Evolutionary conservation across 441 rosid genomes (phyloP).

Genomic region (Pelargonium myrrhifolium): DNA sequence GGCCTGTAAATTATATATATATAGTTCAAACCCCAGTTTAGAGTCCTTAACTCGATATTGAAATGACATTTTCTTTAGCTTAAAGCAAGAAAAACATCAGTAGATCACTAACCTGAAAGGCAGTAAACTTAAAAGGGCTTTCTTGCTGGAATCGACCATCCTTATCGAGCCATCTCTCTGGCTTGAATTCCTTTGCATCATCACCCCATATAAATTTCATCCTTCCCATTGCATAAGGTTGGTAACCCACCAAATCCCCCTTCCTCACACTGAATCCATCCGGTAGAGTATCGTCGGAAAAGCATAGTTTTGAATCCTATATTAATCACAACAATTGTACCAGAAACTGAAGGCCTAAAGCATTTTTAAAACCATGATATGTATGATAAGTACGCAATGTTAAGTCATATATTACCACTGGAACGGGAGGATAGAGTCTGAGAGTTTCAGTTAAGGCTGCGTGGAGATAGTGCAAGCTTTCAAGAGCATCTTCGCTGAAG

Average conservation of each 20-base stretch:
- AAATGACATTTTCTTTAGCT: too few species aligned
- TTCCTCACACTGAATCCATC: slow-evolving; percentile 41
- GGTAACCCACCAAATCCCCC: slow-evolving; percentile 44
- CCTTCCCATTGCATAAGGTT: slow-evolving; percentile 53
- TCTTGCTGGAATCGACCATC: slow-evolving; percentile 35
- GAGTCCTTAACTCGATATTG: not conserved
- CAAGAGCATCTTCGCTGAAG: slow-evolving; percentile 32
- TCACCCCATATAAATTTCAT: slow-evolving; percentile 66
- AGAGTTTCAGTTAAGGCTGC: slow-evolving; percentile 50
- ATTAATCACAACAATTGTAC: too few species aligned
- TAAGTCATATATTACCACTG: slow-evolving; percentile 44
- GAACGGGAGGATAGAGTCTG: slow-evolving; percentile 42
- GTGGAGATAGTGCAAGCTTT: slow-evolving; percentile 43
- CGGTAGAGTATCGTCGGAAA: slow-evolving; percentile 41
- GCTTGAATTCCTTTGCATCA: slow-evolving; percentile 44
- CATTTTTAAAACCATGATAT: too few species aligned
- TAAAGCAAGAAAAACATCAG: not conserved
- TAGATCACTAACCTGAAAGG: slow-evolving; percentile 41
- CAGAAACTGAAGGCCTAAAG: too few species aligned
- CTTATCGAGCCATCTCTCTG: slow-evolving; percentile 46
- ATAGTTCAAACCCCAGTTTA: slow-evolving; percentile 7
- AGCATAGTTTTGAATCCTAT: slow-evolving; percentile 42
- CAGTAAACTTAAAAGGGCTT: slow-evolving; percentile 52
- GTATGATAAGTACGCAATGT: too few species aligned
- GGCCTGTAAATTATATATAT: slow-evolving; percentile 30